Evolutionary conservation across 345 rosid species (phyloP).

Genomic region (Schrenkiella parvula): DNA sequence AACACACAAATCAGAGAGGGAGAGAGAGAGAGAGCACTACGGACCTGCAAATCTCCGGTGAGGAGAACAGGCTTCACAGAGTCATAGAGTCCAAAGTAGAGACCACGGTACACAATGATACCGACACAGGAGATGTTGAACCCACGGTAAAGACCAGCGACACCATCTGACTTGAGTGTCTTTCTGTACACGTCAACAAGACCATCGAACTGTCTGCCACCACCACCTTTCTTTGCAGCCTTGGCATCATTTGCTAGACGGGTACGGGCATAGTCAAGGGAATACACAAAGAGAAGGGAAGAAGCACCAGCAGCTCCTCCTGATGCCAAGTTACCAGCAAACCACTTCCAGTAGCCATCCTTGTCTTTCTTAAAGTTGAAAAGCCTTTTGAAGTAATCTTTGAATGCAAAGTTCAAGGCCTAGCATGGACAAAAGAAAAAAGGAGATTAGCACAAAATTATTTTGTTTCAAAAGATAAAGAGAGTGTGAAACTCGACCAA

Average conservation of each 20-base stretch:
- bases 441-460: neutral
- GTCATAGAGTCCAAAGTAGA: slow-evolving; percentile 80
- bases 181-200: slow-evolving; percentile 73
- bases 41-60: slow-evolving; percentile 53
- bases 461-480: neutral
- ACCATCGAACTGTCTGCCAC: slow-evolving; percentile 83
- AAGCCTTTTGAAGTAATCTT: slow-evolving; percentile 82
- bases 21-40: neutral
- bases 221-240: slow-evolving; percentile 88
- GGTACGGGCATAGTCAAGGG: slow-evolving; percentile 86
- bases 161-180: slow-evolving; percentile 62
- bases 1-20: neutral
- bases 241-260: slow-evolving; percentile 85
- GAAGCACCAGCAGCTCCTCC: slow-evolving; percentile 93
- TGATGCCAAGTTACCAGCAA: slow-evolving; percentile 83
- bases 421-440: slow-evolving; percentile 10
- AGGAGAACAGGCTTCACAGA: slow-evolving; percentile 75
- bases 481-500: neutral
- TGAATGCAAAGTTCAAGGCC: slow-evolving; percentile 94
- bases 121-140: slow-evolving; percentile 85
- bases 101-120: slow-evolving; percentile 80
- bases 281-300: slow-evolving; percentile 75
- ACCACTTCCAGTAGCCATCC: slow-evolving; percentile 92
- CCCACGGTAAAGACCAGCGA: slow-evolving; percentile 89
- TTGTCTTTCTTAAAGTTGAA: slow-evolving; percentile 87